Evolutionary conservation across 306 rosid genomes (phyloP).

Genomic region (Corylus avellana): DNA sequence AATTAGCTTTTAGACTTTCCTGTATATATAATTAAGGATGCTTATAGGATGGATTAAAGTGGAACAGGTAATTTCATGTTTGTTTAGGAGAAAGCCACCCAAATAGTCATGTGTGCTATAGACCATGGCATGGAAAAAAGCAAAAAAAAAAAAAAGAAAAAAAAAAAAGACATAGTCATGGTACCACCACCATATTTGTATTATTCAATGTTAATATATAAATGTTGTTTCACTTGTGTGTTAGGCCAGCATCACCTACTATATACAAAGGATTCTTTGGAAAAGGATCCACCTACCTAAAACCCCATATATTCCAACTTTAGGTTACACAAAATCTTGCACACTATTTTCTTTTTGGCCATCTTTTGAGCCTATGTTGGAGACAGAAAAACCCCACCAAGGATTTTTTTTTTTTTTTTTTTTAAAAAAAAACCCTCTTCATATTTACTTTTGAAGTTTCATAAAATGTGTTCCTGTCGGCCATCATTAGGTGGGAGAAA

Average conservation of each 20-base stretch:
- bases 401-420: conserved; percentile 6
- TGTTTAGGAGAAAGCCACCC: conserved; percentile 31
- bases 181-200: not conserved
- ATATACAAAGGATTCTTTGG: conserved; percentile 30
- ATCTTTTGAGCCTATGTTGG: conserved; percentile 42
- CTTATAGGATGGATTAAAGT: conserved; percentile 26
- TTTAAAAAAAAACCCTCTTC: not conserved
- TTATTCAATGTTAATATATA: not conserved
- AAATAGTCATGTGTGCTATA: conserved; percentile 23
- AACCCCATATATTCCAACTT: conserved; percentile 55
- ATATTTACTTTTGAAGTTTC: conserved; percentile 64
- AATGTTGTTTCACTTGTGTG: not conserved
- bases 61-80: conserved; percentile 12
- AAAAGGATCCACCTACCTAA: conserved; percentile 34
- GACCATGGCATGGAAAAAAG: conserved; percentile 19
- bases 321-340: conserved; percentile 52
- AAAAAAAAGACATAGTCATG: not conserved
- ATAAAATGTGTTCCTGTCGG: conserved; percentile 70
- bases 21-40: not conserved
- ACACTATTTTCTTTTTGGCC: conserved; percentile 37
- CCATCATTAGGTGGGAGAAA: conserved; percentile 69
- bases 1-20: not conserved
- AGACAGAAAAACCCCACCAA: conserved; percentile 72
- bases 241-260: not conserved
- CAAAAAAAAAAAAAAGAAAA: no score